phyloP scores from a whole-genome alignment of 176 grass and related monocot genomes.

The Carex myosuroides region DNA sequence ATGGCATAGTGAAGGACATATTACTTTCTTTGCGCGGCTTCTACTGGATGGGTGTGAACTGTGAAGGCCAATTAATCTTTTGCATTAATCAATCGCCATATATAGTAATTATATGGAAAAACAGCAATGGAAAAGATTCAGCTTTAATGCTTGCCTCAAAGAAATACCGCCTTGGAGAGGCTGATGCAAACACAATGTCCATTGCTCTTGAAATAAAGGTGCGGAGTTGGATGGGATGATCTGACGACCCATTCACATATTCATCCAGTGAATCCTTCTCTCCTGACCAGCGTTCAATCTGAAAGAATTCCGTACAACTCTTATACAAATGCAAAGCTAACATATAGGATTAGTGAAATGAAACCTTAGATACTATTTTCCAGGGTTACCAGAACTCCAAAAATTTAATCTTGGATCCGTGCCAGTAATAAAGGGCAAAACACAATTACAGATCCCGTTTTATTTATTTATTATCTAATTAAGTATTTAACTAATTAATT shows the following conservation, averaged over 20 bases:
- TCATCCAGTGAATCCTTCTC: slow-evolving; percentile 34
- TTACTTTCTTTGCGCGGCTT: background rate
- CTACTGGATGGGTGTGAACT: no score
- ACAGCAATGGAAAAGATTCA: background rate
- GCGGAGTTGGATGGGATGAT: slow-evolving; percentile 44
- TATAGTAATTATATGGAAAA: background rate
- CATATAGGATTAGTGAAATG: background rate
- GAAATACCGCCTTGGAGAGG: slow-evolving; percentile 87
- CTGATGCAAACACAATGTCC: slow-evolving; percentile 59
- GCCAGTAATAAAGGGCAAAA: background rate
- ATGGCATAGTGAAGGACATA: background rate
- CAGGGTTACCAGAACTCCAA: background rate
- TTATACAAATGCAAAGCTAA: background rate
- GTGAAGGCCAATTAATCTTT: background rate
- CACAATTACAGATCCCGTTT: background rate
- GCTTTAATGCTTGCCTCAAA: slow-evolving; percentile 67
- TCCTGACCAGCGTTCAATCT: slow-evolving; percentile 29
- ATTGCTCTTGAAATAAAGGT: slow-evolving; percentile 76
- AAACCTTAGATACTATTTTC: background rate
- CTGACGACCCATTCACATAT: slow-evolving; percentile 28
- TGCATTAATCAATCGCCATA: background rate
- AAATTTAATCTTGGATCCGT: background rate
- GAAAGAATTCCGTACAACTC: background rate
- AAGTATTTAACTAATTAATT: background rate
- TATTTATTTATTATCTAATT: background rate